Evolutionary conservation across 2,329 filamentous ascomycete genomes (phyloP).

Genomic region (Penicillium freii): DNA sequence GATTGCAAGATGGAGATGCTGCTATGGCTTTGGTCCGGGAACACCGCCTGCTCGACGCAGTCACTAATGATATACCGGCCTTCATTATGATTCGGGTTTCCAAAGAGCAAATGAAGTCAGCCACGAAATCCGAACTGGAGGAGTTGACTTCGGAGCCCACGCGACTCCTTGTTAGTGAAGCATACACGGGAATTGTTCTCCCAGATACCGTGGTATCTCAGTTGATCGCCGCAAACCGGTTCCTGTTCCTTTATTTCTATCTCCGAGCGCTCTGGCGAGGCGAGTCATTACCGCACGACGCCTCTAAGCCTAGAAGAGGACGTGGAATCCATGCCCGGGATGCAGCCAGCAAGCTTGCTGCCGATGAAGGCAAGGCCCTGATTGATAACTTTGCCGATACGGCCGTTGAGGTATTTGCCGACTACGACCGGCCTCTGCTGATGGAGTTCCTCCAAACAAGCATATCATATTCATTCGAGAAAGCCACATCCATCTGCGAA

Average conservation of each 20-base stretch:
- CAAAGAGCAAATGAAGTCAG: slow-evolving; percentile 63
- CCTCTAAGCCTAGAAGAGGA: slow-evolving; percentile 36
- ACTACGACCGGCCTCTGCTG: slow-evolving; percentile 74
- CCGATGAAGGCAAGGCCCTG: slow-evolving; percentile 61
- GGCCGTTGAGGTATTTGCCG: slow-evolving; percentile 80
- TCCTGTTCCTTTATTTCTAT: slow-evolving; percentile 88
- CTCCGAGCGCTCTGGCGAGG: slow-evolving; percentile 82
- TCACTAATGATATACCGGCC: slow-evolving; percentile 84
- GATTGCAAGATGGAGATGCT: slow-evolving; percentile 84
- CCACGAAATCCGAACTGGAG: slow-evolving; percentile 69
- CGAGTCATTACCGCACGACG: slow-evolving; percentile 53
- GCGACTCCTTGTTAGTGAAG: slow-evolving; percentile 82
- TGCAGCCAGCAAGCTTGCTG: slow-evolving; percentile 49
- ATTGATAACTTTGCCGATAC: slow-evolving; percentile 86
- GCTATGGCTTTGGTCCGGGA: slow-evolving; percentile 84
- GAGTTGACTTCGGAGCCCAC: slow-evolving; percentile 80
- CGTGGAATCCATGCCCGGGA: slow-evolving; percentile 40
- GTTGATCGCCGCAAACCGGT: slow-evolving; percentile 64
- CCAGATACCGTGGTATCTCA: slow-evolving; percentile 76
- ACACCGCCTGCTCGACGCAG: slow-evolving; percentile 82
- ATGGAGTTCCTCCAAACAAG: slow-evolving; percentile 85
- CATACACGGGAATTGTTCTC: slow-evolving; percentile 79
- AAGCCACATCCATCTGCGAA: slow-evolving; percentile 71
- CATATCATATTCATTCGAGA: slow-evolving; percentile 84
- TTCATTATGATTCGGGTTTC: slow-evolving; percentile 86